Evolutionary conservation across 225 moss, liverwort and hornwort species (phyloP).

Genomic region (Antitrichia curtipendula): DNA sequence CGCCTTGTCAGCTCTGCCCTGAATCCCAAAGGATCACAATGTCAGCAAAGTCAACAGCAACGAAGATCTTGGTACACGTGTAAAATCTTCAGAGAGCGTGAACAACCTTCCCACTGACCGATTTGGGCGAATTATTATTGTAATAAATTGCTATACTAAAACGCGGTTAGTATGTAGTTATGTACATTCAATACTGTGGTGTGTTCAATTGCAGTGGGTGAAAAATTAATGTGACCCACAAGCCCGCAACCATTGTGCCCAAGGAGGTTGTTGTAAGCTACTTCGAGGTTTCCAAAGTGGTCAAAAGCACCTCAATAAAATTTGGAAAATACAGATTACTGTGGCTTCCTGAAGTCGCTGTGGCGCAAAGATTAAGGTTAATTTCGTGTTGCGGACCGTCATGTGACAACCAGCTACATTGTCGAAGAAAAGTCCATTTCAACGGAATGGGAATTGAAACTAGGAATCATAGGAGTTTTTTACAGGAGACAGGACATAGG

Average conservation of each 20-base stretch:
- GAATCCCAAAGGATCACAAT: not conserved
- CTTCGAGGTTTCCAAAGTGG: not conserved
- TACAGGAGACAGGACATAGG: not conserved
- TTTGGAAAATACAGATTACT: no score
- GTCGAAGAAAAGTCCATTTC: not conserved
- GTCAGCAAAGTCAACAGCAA: not conserved
- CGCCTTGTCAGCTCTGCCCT: slow-evolving; percentile 30
- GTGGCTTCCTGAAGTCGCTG: not conserved
- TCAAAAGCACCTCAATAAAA: not conserved
- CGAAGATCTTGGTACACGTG: not conserved
- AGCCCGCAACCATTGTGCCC: not conserved
- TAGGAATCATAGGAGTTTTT: not conserved
- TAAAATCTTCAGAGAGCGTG: not conserved
- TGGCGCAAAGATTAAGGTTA: not conserved
- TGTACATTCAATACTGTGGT: not conserved
- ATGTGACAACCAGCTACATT: not conserved
- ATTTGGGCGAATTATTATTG: not conserved
- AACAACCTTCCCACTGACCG: not conserved
- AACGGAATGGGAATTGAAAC: not conserved
- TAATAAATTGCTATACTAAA: not conserved
- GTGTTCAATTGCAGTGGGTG: not conserved
- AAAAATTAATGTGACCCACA: not conserved
- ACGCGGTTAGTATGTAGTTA: no score
- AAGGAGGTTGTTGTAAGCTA: not conserved
- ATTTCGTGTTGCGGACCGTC: no score